Evolutionary conservation across 2,329 filamentous ascomycete species (phyloP).

Genomic region (Ceratocystis huliohia): DNA sequence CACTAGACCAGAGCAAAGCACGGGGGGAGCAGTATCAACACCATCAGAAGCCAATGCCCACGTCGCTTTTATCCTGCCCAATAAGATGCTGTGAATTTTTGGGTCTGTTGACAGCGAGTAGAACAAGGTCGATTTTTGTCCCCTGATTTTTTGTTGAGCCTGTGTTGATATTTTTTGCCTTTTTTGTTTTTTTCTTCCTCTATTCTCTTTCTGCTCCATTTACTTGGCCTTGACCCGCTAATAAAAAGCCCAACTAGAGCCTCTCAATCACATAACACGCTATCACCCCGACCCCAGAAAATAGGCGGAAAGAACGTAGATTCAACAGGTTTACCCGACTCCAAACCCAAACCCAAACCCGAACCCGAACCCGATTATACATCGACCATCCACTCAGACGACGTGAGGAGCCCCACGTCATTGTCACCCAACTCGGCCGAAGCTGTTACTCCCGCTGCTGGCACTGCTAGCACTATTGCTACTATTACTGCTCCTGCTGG

Average conservation of each 20-base stretch:
- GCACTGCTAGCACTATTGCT: background rate
- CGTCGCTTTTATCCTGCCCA: background rate
- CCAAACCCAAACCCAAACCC: background rate
- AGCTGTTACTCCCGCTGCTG: conserved; percentile 1
- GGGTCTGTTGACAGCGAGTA: background rate
- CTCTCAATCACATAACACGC: background rate
- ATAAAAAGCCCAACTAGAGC: background rate
- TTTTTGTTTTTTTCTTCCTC: background rate
- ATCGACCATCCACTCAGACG: background rate
- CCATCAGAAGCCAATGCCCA: background rate
- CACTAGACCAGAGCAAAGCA: background rate
- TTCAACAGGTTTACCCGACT: background rate
- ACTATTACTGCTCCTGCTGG: background rate
- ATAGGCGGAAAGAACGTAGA: background rate
- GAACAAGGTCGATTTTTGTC: background rate
- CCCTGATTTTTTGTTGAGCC: background rate
- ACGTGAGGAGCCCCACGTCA: conserved; percentile 7
- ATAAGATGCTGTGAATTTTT: background rate
- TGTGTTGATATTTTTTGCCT: background rate
- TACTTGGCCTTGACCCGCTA: background rate
- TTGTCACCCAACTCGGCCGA: conserved; percentile 12
- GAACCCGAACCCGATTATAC: background rate
- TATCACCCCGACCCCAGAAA: background rate
- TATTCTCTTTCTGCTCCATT: background rate
- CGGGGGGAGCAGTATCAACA: background rate